A percentile compares a stretch with the other conserved stretches of the same genome.
Evolutionary conservation across 768 basidiomycete genomes (phyloP).

Genomic region (Coprinopsis strossmayeri): DNA sequence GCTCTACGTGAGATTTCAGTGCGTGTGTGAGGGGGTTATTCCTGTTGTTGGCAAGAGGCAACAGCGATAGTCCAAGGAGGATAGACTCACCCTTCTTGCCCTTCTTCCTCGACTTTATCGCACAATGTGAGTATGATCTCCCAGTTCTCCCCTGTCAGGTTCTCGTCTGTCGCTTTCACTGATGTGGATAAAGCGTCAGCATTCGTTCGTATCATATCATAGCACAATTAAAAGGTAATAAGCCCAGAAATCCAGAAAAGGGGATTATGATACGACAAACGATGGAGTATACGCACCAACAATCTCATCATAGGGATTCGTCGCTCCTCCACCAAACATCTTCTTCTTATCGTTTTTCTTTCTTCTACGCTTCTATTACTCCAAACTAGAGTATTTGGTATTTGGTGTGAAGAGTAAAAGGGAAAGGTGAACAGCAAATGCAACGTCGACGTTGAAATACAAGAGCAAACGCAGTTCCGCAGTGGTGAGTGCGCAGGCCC

Average conservation of each 20-base stretch:
- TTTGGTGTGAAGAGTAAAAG: background rate
- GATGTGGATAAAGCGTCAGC: constrained; percentile 6
- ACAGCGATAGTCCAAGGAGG: too few species aligned
- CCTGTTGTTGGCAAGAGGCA: too few species aligned
- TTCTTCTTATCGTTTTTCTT: constrained; percentile 7
- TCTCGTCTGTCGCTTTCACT: constrained; percentile 98
- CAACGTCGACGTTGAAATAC: too few species aligned
- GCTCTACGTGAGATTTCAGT: too few species aligned
- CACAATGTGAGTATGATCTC: constrained; percentile 90
- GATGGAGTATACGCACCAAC: constrained; percentile 84
- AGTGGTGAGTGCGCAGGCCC: too few species aligned
- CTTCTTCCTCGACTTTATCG: constrained; percentile 92
- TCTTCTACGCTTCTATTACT: too few species aligned
- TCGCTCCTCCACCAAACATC: constrained; percentile 68
- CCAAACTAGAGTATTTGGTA: background rate
- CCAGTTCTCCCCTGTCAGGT: constrained; percentile 93
- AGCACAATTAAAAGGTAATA: background rate
- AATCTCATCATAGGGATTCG: constrained; percentile 85
- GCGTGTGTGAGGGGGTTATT: too few species aligned
- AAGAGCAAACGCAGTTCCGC: too few species aligned
- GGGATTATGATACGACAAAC: background rate
- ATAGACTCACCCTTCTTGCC: constrained; percentile 65
- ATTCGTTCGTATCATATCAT: background rate
- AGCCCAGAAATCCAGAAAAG: too few species aligned
- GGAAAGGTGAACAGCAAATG: too few species aligned